Base-by-base conservation (phyloP, 2,329 filamentous ascomycete species). In the Ophidiomyces ophidiicola region DNA sequence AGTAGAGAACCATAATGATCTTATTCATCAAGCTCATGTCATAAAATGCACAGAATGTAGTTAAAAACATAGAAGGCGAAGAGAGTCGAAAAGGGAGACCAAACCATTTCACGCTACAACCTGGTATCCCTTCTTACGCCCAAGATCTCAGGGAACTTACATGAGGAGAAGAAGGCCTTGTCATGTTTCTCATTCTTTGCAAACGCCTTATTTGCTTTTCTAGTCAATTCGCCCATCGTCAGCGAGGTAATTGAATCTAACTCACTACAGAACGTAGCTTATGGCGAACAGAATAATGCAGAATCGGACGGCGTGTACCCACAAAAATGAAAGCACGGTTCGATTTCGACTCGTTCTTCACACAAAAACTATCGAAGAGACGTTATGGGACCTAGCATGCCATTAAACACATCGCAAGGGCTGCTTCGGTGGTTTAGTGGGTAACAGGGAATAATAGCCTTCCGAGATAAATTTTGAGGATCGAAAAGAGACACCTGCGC, bases 131-230 rank as follows among this genome's bases (percentile, higher is more conserved):
- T 28, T 36, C 8, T 18, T 37, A 21, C 17, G 20, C 12, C 19
- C 14, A 37, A 14, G 7, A 30, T 28, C 24, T 24, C 12, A 36
- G 39, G 35, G 42, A 39, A 45, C 43, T 45, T 45, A 45, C 43
- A 45, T 42, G 28, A 32, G 34, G 17, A 14, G 31, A 14, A 44
- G 41, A 24, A 36, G 20, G 29, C n/a, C n/a, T n/a, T n/a, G n/a
- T n/a, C n/a, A n/a, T n/a, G n/a, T n/a, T n/a, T n/a, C n/a, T n/a
- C n/a, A n/a, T n/a, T n/a, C n/a, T n/a, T n/a, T n/a, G n/a, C n/a
- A n/a, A n/a, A n/a, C n/a, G 29, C 19, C 26, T 12, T 35, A 19
- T 36, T 15, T 30, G 29, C 14, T 17, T 35, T 23, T 41, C 38
- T 41, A 35, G 19, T 35, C 38, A 29, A 30, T 31, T 19, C 25